Evolutionary conservation across 192 early-diverging fungal genomes (phyloP).

Genomic region (Anaeromyces robustus): DNA sequence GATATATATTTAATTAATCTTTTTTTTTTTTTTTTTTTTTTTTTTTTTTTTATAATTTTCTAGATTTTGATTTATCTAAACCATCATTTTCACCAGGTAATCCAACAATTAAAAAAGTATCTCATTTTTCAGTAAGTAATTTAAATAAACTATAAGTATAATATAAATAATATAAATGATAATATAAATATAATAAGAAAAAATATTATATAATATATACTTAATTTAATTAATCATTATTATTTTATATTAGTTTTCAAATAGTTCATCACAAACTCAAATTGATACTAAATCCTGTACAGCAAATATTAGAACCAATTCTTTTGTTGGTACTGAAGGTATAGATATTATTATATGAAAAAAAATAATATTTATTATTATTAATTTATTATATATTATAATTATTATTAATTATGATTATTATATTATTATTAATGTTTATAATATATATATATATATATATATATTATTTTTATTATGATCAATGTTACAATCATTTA

Average conservation of each 20-base stretch:
- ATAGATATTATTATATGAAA: too few relatives aligned
- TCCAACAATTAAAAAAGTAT: slow-evolving; percentile 35
- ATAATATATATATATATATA: too few relatives aligned
- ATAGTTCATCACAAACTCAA: slow-evolving; percentile 19
- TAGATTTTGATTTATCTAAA: slow-evolving; percentile 95
- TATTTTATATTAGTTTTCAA: neutral
- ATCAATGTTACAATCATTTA: too few relatives aligned
- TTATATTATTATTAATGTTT: too few relatives aligned
- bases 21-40: too few relatives aligned
- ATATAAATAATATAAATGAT: slow-evolving; percentile 85
- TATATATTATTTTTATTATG: too few relatives aligned
- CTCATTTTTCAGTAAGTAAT: slow-evolving; percentile 10
- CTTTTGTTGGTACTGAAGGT: slow-evolving; percentile 95
- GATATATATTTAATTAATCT: too few relatives aligned
- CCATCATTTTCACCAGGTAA: slow-evolving; percentile 63
- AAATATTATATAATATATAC: slow-evolving; percentile 32
- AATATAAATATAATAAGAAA: slow-evolving; percentile 76
- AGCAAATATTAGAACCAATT: slow-evolving; percentile 77
- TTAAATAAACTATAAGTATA: slow-evolving; percentile 99
- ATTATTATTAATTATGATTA: too few relatives aligned
- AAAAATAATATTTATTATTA: too few relatives aligned
- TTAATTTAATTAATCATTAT: neutral
- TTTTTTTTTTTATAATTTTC: too few relatives aligned
- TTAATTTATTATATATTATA: too few relatives aligned
- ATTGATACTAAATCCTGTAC: slow-evolving; percentile 84